A percentile compares a stretch with the other conserved stretches of the same genome.
Evolutionary conservation across 495 filamentous ascomycete genomes (phyloP).

Genomic region (Astrothelium subdiscretum): DNA sequence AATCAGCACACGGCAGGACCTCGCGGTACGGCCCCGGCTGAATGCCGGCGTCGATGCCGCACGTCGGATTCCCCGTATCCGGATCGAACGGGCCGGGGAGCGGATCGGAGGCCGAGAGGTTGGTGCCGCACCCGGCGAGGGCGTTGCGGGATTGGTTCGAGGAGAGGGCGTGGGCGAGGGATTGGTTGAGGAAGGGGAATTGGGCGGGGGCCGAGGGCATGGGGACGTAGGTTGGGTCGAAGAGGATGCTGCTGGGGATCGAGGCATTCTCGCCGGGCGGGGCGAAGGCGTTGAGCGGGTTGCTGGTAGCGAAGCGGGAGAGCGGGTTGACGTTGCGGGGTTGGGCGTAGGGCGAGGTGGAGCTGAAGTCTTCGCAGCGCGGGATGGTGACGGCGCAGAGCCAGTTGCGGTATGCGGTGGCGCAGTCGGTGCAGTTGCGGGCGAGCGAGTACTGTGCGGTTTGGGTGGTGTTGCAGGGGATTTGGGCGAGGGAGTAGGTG

Average conservation of each 20-base stretch:
- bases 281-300: not conserved
- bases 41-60: constrained; percentile 56
- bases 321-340: constrained; percentile 59
- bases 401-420: constrained; percentile 76
- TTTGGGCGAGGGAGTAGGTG: constrained; percentile 64
- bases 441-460: constrained; percentile 70
- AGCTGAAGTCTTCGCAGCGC: constrained; percentile 73
- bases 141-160: constrained; percentile 17
- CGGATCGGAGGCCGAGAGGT: not conserved
- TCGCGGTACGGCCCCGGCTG: constrained; percentile 89
- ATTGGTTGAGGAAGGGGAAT: constrained; percentile 11
- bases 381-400: constrained; percentile 89
- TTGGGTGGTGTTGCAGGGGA: constrained; percentile 66
- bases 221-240: constrained; percentile 16
- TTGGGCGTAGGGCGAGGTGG: constrained; percentile 41
- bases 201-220: constrained; percentile 19
- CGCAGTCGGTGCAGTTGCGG: constrained; percentile 63
- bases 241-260: constrained; percentile 28
- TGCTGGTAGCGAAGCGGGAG: not conserved
- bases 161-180: constrained; percentile 5
- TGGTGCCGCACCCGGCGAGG: constrained; percentile 1
- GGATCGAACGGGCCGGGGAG: not conserved
- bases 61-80: constrained; percentile 35
- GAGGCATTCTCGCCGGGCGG: constrained; percentile 26
- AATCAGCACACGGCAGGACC: constrained; percentile 68